These are phyloP conservation scores for Mallotus japonicus DNA, from an alignment of 441 rosid genomes.

Conservation along the genomic window DNA sequence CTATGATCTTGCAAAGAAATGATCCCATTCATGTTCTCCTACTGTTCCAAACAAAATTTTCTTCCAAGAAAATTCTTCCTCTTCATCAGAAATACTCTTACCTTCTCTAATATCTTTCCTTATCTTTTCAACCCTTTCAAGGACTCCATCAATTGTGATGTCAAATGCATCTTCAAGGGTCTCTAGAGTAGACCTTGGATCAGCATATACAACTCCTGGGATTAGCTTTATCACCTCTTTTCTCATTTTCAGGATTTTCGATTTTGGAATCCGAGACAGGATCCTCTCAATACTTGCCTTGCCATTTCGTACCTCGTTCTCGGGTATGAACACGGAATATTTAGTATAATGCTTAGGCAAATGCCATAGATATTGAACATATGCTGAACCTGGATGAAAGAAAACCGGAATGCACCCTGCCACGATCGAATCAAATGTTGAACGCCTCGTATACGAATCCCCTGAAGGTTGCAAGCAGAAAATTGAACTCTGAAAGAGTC, in stretches of 20 bases:
- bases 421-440: constrained; percentile 76
- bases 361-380: constrained; percentile 81
- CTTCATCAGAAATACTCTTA: constrained; percentile 33
- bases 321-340: constrained; percentile 70
- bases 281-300: constrained; percentile 50
- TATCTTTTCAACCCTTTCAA: constrained; percentile 46
- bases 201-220: constrained; percentile 60
- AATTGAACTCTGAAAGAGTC: constrained; percentile 52
- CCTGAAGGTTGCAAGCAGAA: constrained; percentile 88
- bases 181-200: constrained; percentile 49
- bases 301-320: constrained; percentile 41
- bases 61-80: constrained; percentile 59
- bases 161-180: constrained; percentile 78
- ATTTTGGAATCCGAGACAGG: constrained; percentile 41
- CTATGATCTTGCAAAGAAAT: constrained; percentile 34
- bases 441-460: constrained; percentile 74
- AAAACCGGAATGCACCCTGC: constrained; percentile 92
- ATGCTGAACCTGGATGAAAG: constrained; percentile 88
- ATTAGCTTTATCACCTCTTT: constrained; percentile 60
- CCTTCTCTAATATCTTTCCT: constrained; percentile 43
- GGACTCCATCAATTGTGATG: constrained; percentile 54
- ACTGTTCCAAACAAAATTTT: constrained; percentile 52
- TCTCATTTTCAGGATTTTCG: constrained; percentile 47
- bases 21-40: constrained; percentile 59
- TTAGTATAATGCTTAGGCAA: constrained; percentile 54